phyloP scores from a whole-genome alignment of 192 early-diverging fungal species.

The Backusella macrospora region DNA sequence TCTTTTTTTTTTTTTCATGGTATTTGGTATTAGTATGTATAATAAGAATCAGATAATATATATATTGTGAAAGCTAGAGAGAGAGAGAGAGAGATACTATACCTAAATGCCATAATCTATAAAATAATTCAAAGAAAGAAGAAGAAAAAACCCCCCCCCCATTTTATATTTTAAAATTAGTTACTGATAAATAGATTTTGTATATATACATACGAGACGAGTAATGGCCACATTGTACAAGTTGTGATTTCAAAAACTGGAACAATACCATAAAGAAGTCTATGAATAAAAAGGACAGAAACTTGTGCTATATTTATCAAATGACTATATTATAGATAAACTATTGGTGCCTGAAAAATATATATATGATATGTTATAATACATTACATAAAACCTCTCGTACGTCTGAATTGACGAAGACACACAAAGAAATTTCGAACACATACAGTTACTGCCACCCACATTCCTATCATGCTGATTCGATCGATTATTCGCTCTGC shows the following conservation, averaged over 20 bases:
- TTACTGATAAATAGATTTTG: too few species aligned
- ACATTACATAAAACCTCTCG: conserved; percentile 33
- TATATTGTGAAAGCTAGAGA: background rate
- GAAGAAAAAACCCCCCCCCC: too few species aligned
- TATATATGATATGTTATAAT: background rate
- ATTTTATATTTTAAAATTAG: too few species aligned
- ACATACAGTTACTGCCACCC: conserved; percentile 36
- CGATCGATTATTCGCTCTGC: conserved; percentile 34
- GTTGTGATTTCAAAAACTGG: conserved; percentile 40
- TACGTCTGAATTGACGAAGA: conserved; percentile 33
- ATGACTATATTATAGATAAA: too few species aligned
- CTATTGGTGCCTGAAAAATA: too few species aligned
- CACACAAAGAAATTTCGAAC: conserved; percentile 32
- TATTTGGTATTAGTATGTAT: background rate
- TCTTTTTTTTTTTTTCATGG: conserved; percentile 11
- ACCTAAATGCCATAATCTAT: conserved; percentile 15
- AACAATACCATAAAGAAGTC: conserved; percentile 34
- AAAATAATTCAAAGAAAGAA: background rate
- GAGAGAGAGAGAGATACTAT: background rate
- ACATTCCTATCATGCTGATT: conserved; percentile 35
- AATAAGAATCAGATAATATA: too few species aligned
- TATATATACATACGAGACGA: conserved; percentile 37
- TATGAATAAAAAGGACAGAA: conserved; percentile 29
- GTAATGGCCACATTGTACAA: conserved; percentile 37
- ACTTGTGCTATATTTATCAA: conserved; percentile 35